Evolutionary conservation across 805 yeast species (phyloP).

Genomic region (Barnettozyma botsteinii): DNA sequence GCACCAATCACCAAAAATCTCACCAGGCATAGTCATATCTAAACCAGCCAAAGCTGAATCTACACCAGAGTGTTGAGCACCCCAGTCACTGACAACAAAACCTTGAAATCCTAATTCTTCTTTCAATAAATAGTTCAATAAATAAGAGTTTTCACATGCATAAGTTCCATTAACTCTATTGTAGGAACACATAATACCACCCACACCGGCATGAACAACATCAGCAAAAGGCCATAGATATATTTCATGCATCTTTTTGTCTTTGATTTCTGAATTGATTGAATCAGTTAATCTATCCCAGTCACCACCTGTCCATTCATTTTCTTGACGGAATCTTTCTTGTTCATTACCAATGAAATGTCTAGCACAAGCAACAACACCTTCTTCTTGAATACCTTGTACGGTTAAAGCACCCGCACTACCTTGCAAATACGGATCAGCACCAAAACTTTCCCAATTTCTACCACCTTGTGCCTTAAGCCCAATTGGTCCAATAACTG

Average conservation of each 20-base stretch:
- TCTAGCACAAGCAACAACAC: conserved; percentile 51
- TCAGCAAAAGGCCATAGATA: conserved; percentile 67
- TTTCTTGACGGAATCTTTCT: conserved; percentile 50
- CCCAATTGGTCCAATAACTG: conserved; percentile 56
- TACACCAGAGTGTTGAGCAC: conserved; percentile 56
- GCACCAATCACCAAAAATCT: conserved; percentile 46
- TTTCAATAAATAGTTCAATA: conserved; percentile 49
- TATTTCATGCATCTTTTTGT: conserved; percentile 54
- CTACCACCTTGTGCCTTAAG: conserved; percentile 54
- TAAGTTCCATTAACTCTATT: conserved; percentile 51
- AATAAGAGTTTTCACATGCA: conserved; percentile 54
- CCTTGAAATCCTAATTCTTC: conserved; percentile 64
- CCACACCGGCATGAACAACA: conserved; percentile 53
- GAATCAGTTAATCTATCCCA: conserved; percentile 40
- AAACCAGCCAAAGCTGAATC: conserved; percentile 51
- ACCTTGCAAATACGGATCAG: conserved; percentile 30
- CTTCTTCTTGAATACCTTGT: conserved; percentile 51
- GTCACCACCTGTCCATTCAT: conserved; percentile 43
- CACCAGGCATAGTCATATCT: conserved; percentile 66
- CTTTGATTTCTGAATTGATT: conserved; percentile 51
- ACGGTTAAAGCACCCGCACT: conserved; percentile 46
- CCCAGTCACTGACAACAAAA: conserved; percentile 63
- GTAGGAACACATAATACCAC: conserved; percentile 57
- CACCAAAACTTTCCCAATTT: conserved; percentile 11
- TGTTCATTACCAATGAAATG: conserved; percentile 60